Evolutionary conservation across 169 alveolate species (phyloP).

Genomic region (Eimeria brunetti): DNA sequence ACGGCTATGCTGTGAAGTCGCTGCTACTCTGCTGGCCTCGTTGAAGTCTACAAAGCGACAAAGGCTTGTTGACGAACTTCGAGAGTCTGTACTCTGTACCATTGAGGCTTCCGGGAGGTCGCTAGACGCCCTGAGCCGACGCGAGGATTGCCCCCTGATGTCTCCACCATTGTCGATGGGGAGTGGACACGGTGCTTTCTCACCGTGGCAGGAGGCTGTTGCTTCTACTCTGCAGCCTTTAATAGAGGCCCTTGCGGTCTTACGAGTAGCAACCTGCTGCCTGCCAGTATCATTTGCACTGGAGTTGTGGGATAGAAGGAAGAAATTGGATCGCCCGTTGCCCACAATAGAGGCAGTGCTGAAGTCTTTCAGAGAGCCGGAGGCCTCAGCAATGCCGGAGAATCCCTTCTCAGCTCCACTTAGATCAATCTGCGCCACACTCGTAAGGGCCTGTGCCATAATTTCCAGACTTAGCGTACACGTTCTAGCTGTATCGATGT

Average conservation of each 20-base stretch:
- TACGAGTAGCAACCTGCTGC: conserved; percentile 63
- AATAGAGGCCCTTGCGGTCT: conserved; percentile 25
- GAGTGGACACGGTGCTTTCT: neutral
- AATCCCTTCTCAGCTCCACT: conserved; percentile 45
- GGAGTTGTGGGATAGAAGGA: conserved; percentile 44
- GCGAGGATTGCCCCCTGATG: conserved; percentile 38
- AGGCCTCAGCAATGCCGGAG: neutral
- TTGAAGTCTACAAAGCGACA: conserved; percentile 70
- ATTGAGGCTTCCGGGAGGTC: conserved; percentile 15
- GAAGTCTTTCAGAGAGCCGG: neutral
- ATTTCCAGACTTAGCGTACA: neutral
- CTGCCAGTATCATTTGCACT: conserved; percentile 54
- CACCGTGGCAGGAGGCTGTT: conserved; percentile 41
- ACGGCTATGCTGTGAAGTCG: conserved; percentile 9
- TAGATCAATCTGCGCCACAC: conserved; percentile 20
- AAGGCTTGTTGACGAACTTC: conserved; percentile 12
- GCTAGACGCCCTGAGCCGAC: neutral
- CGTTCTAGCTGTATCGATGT: neutral
- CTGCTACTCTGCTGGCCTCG: conserved; percentile 44
- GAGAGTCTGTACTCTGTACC: conserved; percentile 18
- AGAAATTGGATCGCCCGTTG: neutral
- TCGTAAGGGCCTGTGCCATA: neutral
- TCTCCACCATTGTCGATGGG: neutral
- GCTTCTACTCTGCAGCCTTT: conserved; percentile 58
- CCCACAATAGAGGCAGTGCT: conserved; percentile 43